Evolutionary conservation across 352 stramenopile species (phyloP).

Genomic region (Globisporangium cederbergense): DNA sequence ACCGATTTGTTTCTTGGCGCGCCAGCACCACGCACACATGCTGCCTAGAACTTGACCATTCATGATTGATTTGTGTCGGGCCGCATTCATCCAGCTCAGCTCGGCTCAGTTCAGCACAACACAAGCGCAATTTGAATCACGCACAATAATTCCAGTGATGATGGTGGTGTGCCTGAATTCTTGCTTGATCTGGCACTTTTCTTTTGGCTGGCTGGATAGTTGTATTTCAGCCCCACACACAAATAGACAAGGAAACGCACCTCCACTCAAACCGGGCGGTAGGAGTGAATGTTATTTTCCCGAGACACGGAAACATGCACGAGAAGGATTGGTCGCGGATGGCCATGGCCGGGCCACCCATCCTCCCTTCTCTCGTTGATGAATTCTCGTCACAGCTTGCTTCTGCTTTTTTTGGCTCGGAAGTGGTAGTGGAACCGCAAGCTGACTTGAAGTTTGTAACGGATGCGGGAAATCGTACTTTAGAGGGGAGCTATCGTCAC

Average conservation of each 20-base stretch:
- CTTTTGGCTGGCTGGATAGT: background rate
- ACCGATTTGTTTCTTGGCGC: background rate
- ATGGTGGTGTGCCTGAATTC: background rate
- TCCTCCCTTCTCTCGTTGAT: background rate
- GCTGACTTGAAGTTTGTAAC: too few relatives aligned
- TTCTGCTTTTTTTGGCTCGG: too few relatives aligned
- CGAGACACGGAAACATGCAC: background rate
- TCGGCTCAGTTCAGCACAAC: too few relatives aligned
- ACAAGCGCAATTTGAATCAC: background rate
- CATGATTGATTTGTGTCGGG: background rate
- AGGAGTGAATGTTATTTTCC: constrained; percentile 1
- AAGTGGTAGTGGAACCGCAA: too few relatives aligned
- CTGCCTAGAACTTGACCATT: background rate
- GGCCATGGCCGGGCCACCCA: background rate
- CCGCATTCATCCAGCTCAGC: background rate
- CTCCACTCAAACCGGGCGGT: background rate
- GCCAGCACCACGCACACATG: too few relatives aligned
- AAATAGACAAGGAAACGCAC: background rate
- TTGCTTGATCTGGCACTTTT: background rate
- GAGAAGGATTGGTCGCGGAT: background rate
- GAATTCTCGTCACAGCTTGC: background rate
- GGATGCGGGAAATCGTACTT: too few relatives aligned
- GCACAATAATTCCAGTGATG: background rate
- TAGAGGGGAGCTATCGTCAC: background rate
- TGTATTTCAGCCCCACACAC: background rate